These are phyloP conservation scores for Neurospora sp. DNA, from an alignment of 495 filamentous ascomycete genomes.

Conservation along the genomic window DNA sequence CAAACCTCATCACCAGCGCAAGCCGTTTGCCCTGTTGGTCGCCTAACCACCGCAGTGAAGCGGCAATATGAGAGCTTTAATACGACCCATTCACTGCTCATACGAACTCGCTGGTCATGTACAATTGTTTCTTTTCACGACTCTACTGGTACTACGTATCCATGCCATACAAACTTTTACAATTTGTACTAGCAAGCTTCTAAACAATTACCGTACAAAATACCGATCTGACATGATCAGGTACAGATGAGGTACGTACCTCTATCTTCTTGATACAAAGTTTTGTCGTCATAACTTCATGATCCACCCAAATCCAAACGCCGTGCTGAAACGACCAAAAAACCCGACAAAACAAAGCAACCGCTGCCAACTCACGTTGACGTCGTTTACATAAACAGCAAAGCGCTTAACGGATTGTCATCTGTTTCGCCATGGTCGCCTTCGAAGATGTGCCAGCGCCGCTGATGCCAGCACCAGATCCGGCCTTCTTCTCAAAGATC, in stretches of 20 bases:
- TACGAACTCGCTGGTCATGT: neutral
- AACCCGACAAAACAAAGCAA: conserved; percentile 27
- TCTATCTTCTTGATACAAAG: neutral
- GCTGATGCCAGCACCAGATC: conserved; percentile 46
- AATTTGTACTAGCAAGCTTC: neutral
- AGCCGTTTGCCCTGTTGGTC: neutral
- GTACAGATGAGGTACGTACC: neutral
- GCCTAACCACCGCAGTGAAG: neutral
- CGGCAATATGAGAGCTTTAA: neutral
- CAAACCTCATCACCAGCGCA: neutral
- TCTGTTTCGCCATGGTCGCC: conserved; percentile 78
- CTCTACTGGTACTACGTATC: neutral
- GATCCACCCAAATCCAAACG: conserved; percentile 16
- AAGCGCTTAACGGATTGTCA: conserved; percentile 78
- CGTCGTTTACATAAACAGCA: neutral
- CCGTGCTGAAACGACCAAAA: conserved; percentile 35
- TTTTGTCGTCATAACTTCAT: neutral
- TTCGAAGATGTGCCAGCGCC: conserved; percentile 45
- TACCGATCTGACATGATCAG: neutral
- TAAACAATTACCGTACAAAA: neutral
- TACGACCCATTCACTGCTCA: neutral
- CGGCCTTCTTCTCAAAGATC: conserved; percentile 95
- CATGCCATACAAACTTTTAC: neutral
- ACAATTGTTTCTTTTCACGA: neutral
- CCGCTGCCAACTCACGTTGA: conserved; percentile 24